Evolutionary conservation across 2,329 filamentous ascomycete genomes (phyloP).

Genomic region (Knoxdaviesia capensis): DNA sequence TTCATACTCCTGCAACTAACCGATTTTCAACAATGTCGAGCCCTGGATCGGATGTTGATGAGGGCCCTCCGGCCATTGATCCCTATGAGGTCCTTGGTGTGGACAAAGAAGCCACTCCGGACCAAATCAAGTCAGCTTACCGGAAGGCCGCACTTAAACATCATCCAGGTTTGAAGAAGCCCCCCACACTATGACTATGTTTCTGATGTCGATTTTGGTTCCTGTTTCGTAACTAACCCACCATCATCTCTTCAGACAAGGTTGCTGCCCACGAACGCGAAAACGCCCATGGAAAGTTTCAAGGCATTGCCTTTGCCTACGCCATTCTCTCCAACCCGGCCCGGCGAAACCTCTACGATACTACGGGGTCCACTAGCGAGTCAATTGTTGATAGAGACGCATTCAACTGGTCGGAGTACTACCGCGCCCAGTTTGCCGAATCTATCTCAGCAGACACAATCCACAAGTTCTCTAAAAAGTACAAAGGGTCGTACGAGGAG

Average conservation of each 20-base stretch:
- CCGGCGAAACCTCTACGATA: conserved; percentile 71
- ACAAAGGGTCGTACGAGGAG: conserved; percentile 79
- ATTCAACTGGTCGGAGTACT: conserved; percentile 85
- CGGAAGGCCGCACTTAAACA: conserved; percentile 74
- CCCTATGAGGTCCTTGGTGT: conserved; percentile 69
- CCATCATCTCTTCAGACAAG: conserved; percentile 42
- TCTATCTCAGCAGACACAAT: conserved; percentile 58
- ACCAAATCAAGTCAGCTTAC: conserved; percentile 79
- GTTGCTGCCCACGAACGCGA: conserved; percentile 45
- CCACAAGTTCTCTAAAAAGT: conserved; percentile 52
- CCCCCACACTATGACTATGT: not conserved
- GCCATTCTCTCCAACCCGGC: conserved; percentile 71
- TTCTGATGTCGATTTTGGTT: too few species aligned
- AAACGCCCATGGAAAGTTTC: conserved; percentile 62
- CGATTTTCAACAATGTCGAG: too few species aligned
- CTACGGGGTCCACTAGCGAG: conserved; percentile 75
- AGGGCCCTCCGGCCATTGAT: conserved; percentile 41
- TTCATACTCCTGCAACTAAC: too few species aligned
- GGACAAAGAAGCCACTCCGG: conserved; percentile 46
- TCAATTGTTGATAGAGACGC: conserved; percentile 56
- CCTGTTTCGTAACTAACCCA: conserved; percentile 4
- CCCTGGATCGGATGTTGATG: conserved; percentile 40
- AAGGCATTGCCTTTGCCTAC: conserved; percentile 83
- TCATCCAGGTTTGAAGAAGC: conserved; percentile 47
- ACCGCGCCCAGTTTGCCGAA: conserved; percentile 63